Base-by-base conservation (phyloP, 2,329 filamentous ascomycete species). In the Colletotrichum nymphaeae region DNA sequence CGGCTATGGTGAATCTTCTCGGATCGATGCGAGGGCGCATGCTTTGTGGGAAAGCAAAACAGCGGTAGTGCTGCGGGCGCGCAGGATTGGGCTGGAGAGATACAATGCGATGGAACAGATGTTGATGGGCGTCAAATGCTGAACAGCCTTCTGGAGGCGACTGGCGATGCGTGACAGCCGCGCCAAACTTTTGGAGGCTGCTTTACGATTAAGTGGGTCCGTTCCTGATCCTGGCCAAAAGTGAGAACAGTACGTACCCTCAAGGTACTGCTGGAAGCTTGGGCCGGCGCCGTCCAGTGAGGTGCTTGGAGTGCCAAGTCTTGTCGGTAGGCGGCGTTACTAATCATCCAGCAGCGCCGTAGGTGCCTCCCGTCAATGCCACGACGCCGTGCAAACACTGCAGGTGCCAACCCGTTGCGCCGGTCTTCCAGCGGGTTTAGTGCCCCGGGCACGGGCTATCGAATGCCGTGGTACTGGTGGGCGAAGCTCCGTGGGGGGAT, bases 1-100 rank as follows among this genome's bases (percentile, higher is more conserved):
- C 77, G 71, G 79, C 76, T 68, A 83, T 72, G 35, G 83, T 77
- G 70, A 80, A 80, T 74, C 79, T 80, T 78, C 82, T 83, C 12
- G 83, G 83, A 78, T 84, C 82, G 77, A 76, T 65, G 72, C 68
- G 60, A 60, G 74, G 59, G 73, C 53, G 60, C 67, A 63, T 70
- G 26, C 63, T 74, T 75, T 68, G 59, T 52, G 52, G 68, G 32
- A 26, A 57, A 68, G 63, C 65, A 52, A 67, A 59, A 56, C 46
- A 55, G 24, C 55, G 55, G 55, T 22, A 4, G 55, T 42, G 8
- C 52, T 22, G n/a, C 55, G 19, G 26, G 46, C 26, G 35, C 65
- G 64, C 49, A 42, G 30, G 22, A 59, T 6, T 26, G 37, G 28
- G 46, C 19, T 24, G 52, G n/a, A 16, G n/a, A 26, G 9, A 2